phyloP scores from a whole-genome alignment of 768 basidiomycete genomes.

The Filobasidium wieringae region DNA sequence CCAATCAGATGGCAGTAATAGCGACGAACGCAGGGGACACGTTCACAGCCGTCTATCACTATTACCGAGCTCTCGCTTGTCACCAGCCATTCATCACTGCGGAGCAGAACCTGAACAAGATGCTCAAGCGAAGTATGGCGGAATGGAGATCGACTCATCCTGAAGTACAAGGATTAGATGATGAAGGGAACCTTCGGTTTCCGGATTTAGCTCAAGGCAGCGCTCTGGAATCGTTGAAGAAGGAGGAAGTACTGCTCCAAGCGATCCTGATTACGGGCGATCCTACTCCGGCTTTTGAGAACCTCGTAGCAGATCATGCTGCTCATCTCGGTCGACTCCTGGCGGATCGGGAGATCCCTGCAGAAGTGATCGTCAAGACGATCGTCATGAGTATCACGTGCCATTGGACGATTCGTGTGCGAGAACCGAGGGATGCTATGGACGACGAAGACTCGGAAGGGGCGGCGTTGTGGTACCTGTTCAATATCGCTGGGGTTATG shows the following conservation, averaged over 20 bases:
- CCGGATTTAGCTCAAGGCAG: slow-evolving; percentile 20
- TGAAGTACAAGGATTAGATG: background rate
- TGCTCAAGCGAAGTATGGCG: slow-evolving; percentile 58
- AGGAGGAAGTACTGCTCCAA: slow-evolving; percentile 63
- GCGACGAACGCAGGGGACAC: slow-evolving; percentile 70
- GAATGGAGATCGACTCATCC: slow-evolving; percentile 34
- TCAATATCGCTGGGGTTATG: slow-evolving; percentile 54
- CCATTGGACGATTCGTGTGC: slow-evolving; percentile 71
- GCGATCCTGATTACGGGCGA: slow-evolving; percentile 50
- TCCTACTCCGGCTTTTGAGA: slow-evolving; percentile 11
- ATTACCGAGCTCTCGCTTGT: slow-evolving; percentile 84
- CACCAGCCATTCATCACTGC: slow-evolving; percentile 76
- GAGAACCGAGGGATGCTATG: slow-evolving; percentile 20
- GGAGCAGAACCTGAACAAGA: slow-evolving; percentile 65
- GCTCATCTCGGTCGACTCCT: slow-evolving; percentile 54
- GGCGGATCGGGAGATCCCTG: slow-evolving; percentile 56
- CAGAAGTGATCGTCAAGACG: slow-evolving; percentile 63
- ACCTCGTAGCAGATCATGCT: slow-evolving; percentile 18
- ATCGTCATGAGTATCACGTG: slow-evolving; percentile 66
- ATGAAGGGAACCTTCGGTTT: slow-evolving; percentile 7
- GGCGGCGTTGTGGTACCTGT: slow-evolving; percentile 47
- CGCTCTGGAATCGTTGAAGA: slow-evolving; percentile 55
- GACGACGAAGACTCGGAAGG: background rate
- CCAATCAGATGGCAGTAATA: slow-evolving; percentile 89
- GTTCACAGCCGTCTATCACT: slow-evolving; percentile 69